Evolutionary conservation across 768 basidiomycete genomes (phyloP).

Genomic region (Leucosporidium yakuticum): DNA sequence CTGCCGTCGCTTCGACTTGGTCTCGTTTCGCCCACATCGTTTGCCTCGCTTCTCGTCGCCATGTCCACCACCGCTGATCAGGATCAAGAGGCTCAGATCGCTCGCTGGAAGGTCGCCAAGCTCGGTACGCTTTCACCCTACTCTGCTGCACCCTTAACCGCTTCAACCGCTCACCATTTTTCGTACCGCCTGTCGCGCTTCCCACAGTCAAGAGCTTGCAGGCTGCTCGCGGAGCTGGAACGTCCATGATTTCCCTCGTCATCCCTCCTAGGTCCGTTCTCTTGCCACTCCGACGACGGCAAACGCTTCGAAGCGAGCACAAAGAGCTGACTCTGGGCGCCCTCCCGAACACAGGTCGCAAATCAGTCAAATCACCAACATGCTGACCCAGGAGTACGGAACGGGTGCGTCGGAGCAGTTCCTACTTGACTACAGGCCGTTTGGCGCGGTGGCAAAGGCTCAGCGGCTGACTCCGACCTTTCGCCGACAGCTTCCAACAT

Average conservation of each 20-base stretch:
- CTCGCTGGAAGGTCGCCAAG: slow-evolving; percentile 35
- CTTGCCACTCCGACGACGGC: neutral
- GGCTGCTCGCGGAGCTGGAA: slow-evolving; percentile 74
- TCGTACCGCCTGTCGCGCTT: too few relatives aligned
- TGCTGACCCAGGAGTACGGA: slow-evolving; percentile 77
- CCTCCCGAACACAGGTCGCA: slow-evolving; percentile 50
- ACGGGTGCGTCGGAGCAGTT: slow-evolving; percentile 13
- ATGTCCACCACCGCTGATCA: slow-evolving; percentile 16
- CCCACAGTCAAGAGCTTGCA: slow-evolving; percentile 77
- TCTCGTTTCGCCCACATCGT: neutral
- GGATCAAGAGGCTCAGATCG: slow-evolving; percentile 26
- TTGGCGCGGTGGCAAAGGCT: too few relatives aligned
- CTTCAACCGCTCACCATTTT: neutral
- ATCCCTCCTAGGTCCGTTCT: slow-evolving; percentile 77
- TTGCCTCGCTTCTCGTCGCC: neutral
- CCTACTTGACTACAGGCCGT: too few relatives aligned
- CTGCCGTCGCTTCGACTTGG: too few relatives aligned
- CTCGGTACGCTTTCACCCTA: slow-evolving; percentile 5
- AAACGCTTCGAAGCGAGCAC: slow-evolving; percentile 48
- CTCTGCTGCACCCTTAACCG: neutral
- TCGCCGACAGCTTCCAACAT: slow-evolving; percentile 95
- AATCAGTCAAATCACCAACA: slow-evolving; percentile 85
- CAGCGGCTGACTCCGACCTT: neutral
- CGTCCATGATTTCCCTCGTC: slow-evolving; percentile 98
- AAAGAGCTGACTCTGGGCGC: neutral